Conservation (phyloP, 768 basidiomycete species). For the Lentinula lateritia region DNA sequence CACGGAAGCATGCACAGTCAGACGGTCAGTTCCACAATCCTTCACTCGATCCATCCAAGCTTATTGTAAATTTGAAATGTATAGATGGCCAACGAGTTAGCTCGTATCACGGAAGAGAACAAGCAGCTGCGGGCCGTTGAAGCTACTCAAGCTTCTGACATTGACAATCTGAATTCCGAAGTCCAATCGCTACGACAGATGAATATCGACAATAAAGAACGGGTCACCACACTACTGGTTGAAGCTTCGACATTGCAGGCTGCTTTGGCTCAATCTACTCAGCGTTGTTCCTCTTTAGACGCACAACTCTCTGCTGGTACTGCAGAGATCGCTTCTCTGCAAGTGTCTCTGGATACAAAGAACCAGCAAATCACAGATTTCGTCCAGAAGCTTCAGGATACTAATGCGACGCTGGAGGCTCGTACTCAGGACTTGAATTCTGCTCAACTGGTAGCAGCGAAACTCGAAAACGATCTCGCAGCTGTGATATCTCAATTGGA, state of each 20-base stretch:
- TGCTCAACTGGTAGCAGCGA: not conserved
- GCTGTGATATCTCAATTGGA: not conserved
- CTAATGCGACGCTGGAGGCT: not conserved
- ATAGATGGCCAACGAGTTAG: not conserved
- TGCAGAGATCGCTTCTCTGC: not conserved
- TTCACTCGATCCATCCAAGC: not conserved
- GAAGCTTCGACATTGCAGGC: not conserved
- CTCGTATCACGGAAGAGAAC: not conserved
- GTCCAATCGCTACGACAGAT: not conserved
- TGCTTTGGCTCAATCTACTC: not conserved
- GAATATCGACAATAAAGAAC: not conserved
- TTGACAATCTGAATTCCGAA: not conserved
- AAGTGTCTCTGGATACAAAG: not conserved
- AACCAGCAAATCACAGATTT: not conserved
- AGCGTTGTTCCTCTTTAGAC: not conserved
- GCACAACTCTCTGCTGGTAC: not conserved
- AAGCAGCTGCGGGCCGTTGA: not conserved
- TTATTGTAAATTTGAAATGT: not conserved
- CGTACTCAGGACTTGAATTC: not conserved
- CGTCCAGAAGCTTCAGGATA: not conserved
- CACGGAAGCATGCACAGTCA: not conserved
- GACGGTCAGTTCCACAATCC: not conserved
- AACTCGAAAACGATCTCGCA: not conserved
- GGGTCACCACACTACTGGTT: not conserved
- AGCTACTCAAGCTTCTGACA: not conserved